Evolutionary conservation across 169 alveolate genomes (phyloP).

Genomic region (Amoebophrya sp.): DNA sequence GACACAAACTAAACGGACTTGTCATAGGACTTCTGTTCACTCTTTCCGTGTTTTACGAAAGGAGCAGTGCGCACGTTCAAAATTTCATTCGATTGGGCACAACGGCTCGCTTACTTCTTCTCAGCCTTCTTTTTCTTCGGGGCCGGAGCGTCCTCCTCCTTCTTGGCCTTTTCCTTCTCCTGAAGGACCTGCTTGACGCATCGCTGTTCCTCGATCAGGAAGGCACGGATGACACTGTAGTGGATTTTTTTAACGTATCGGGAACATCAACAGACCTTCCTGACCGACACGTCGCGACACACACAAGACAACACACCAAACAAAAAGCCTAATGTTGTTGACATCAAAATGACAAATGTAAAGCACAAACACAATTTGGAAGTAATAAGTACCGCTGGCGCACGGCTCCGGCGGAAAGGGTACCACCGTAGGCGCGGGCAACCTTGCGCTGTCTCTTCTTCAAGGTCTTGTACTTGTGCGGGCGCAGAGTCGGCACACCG

Average conservation of each 20-base stretch:
- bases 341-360: background rate
- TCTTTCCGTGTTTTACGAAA: too few relatives aligned
- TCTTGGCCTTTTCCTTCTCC: conserved; percentile 37
- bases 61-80: too few relatives aligned
- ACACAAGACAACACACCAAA: background rate
- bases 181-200: conserved; percentile 58
- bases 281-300: background rate
- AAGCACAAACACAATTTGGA: background rate
- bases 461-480: conserved; percentile 36
- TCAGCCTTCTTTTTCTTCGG: conserved; percentile 47
- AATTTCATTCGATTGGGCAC: too few relatives aligned
- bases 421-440: conserved; percentile 76
- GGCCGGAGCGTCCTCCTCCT: conserved; percentile 31
- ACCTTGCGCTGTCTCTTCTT: conserved; percentile 60
- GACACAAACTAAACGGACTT: too few relatives aligned
- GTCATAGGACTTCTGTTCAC: too few relatives aligned
- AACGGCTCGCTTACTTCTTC: conserved; percentile 45
- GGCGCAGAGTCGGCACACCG: conserved; percentile 26
- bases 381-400: background rate
- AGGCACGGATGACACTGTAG: conserved; percentile 65
- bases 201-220: conserved; percentile 71
- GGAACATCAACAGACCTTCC: background rate
- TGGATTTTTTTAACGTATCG: background rate
- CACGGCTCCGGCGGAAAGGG: conserved; percentile 20
- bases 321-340: too few relatives aligned